Evolutionary conservation across 495 filamentous ascomycete genomes (phyloP).

Genomic region (Xylaria telfairii): DNA sequence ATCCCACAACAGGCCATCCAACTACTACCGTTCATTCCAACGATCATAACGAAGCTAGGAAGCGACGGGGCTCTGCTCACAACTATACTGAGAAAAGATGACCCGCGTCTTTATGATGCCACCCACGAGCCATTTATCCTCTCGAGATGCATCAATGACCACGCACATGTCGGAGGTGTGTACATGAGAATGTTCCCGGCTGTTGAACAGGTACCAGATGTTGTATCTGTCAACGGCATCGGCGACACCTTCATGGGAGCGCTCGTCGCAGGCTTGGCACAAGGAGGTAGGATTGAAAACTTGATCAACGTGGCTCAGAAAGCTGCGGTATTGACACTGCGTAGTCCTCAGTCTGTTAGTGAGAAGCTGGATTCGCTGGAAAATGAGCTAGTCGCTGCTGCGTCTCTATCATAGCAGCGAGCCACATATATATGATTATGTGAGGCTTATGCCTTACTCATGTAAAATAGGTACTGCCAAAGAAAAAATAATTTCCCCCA

Average conservation of each 20-base stretch:
- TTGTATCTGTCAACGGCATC: constrained; percentile 91
- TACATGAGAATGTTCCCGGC: constrained; percentile 84
- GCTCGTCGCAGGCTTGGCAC: constrained; percentile 68
- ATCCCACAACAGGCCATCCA: constrained; percentile 82
- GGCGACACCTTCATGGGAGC: constrained; percentile 93
- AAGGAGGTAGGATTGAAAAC: constrained; percentile 55
- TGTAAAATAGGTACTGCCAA: neutral
- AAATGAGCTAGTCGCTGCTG: constrained; percentile 40
- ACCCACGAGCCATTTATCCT: constrained; percentile 72
- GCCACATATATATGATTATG: neutral
- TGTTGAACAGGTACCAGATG: constrained; percentile 67
- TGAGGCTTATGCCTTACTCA: neutral
- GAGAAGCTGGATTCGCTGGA: constrained; percentile 47
- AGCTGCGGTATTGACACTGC: constrained; percentile 77
- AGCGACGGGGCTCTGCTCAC: constrained; percentile 79
- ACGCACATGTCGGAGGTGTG: constrained; percentile 71
- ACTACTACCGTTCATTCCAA: constrained; percentile 85
- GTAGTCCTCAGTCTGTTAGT: constrained; percentile 73
- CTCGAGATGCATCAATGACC: constrained; percentile 57
- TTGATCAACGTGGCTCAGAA: constrained; percentile 68
- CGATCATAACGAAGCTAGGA: constrained; percentile 84
- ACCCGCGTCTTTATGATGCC: constrained; percentile 65
- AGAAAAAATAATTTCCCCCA: neutral
- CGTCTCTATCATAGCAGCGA: constrained; percentile 11
- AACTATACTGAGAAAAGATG: constrained; percentile 67